Evolutionary conservation across 2,329 filamentous ascomycete genomes (phyloP).

Genomic region (Ophiostoma ips): DNA sequence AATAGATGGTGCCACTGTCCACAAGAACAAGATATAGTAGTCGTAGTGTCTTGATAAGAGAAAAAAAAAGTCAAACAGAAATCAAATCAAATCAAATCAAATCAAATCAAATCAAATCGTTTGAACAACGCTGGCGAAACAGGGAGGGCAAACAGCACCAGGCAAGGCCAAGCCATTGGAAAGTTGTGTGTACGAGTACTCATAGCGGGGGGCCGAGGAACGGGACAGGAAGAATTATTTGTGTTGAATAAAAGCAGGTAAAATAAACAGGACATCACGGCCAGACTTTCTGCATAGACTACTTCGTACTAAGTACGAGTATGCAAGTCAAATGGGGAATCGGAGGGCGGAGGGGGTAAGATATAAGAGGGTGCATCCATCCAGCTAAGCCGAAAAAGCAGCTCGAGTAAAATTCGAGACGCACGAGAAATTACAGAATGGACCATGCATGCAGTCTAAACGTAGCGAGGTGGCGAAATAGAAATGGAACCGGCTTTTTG

Average conservation of each 20-base stretch:
- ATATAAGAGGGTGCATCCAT: conserved; percentile 1
- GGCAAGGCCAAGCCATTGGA: no score
- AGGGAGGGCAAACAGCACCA: no score
- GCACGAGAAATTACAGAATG: conserved; percentile 9
- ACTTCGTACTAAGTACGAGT: neutral
- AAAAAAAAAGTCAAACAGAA: no score
- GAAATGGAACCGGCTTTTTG: conserved; percentile 18
- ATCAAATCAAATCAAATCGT: no score
- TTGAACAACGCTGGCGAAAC: no score
- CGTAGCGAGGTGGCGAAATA: conserved; percentile 29
- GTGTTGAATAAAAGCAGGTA: neutral
- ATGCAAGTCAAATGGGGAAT: conserved; percentile 6
- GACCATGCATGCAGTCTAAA: conserved; percentile 25
- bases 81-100: no score
- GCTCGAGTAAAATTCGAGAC: neutral
- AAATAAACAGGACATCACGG: neutral
- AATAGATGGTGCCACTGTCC: no score
- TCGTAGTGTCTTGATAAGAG: no score
- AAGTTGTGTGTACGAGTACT: no score
- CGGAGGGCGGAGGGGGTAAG: conserved; percentile 3
- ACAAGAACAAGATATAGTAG: no score
- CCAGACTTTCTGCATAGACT: neutral
- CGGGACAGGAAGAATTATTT: no score
- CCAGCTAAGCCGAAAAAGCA: conserved; percentile 1
- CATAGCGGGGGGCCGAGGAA: neutral